Base-by-base conservation (phyloP, 345 rosid genomes). In the Corchorus olitorius region DNA sequence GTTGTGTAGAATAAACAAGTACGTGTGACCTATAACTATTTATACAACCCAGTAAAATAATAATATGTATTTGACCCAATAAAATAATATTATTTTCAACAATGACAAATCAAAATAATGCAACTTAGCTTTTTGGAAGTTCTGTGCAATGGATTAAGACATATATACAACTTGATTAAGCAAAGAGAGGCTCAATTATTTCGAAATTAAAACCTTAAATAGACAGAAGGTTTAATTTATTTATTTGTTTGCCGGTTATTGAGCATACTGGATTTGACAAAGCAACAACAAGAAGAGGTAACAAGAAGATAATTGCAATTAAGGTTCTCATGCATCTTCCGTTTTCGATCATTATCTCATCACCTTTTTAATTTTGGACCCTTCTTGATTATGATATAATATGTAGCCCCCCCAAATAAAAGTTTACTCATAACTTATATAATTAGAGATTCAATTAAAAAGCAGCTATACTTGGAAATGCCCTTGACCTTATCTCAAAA, bases 211-310 rank as follows among this genome's bases (percentile, higher is more conserved):
- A 54, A 46, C 20, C 0, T 43, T 13, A 10, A 20, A 7, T 46
- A 6, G 60, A 12, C 68, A 34, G 2, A 63, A 37, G 60, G 27
- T 50, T 27, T 8, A 74, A 48, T 53, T 37, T n/a, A 33, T 50
- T 75, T 61, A 10, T 27, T 22, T 69, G 43, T 22, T 34, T 72
- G 80, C 72, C 59, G 22, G 72, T 64, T 50, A 77, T 71, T 20
- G 19, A 22, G 78, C 19, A 33, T 46, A 53, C 72, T 65, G 41
- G 81, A 77, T 67, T 73, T 69, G 84, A 84, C 82, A 13, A 67
- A 64, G 48, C 72, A 78, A 75, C 80, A 39, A 75, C 41, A 77
- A 20, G 53, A 17, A 60, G 55, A 64, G 34, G 22, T 19, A 37
- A 56, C 72, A 11, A 34, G 73, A 55, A 19, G 52, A 16, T 27